phyloP scores from a whole-genome alignment of 371 early-diverging fungal species.

The Capillidium rhysosporum region DNA sequence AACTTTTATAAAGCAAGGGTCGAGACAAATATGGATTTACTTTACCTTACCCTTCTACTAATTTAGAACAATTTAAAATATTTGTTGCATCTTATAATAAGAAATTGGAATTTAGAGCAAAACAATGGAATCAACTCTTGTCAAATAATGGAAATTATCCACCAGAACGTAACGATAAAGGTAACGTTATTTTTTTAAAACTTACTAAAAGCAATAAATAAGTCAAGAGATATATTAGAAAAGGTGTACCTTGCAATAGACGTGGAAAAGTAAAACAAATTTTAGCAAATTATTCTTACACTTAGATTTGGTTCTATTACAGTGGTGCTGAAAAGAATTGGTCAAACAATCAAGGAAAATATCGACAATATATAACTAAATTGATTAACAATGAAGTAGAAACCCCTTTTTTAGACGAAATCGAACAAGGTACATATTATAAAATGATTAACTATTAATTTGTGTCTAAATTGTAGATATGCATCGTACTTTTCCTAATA shows the following conservation, averaged over 20 bases:
- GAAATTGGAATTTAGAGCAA: slow-evolving; percentile 26
- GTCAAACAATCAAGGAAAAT: slow-evolving; percentile 35
- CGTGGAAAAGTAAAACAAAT: not conserved
- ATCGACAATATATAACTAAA: slow-evolving; percentile 23
- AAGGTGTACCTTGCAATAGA: slow-evolving; percentile 44
- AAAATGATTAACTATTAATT: not conserved
- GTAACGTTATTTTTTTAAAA: not conserved
- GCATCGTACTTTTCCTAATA: slow-evolving; percentile 65
- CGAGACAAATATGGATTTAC: slow-evolving; percentile 49
- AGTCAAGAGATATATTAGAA: slow-evolving; percentile 64
- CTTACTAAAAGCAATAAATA: not conserved
- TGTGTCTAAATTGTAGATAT: slow-evolving; percentile 22
- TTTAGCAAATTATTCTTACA: not conserved
- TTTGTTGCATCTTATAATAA: slow-evolving; percentile 37
- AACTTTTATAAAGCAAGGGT: not conserved
- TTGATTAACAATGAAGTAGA: slow-evolving; percentile 25
- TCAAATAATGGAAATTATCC: slow-evolving; percentile 27
- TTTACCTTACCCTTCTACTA: slow-evolving; percentile 34
- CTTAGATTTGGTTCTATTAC: slow-evolving; percentile 57
- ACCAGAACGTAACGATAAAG: slow-evolving; percentile 12
- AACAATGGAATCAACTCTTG: slow-evolving; percentile 37
- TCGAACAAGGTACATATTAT: slow-evolving; percentile 33
- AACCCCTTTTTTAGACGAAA: slow-evolving; percentile 48
- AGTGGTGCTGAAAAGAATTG: slow-evolving; percentile 54
- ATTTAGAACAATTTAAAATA: slow-evolving; percentile 24